Conservation (phyloP, 345 rosid species). For the Pistacia integerrima region DNA sequence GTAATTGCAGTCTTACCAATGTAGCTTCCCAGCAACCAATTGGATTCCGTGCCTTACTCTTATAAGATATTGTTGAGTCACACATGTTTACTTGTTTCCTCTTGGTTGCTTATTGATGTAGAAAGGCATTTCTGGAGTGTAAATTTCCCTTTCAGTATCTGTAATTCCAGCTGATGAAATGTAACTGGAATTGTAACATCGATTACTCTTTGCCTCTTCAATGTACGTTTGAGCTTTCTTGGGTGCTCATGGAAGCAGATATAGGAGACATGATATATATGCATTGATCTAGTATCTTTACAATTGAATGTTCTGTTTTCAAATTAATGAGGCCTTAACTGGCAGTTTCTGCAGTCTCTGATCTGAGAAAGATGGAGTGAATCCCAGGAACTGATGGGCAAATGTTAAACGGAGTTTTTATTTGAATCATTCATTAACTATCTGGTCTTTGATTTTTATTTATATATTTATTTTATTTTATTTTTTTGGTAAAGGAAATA, state of each 20-base stretch:
- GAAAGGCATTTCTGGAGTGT: neutral
- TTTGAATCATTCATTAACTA: neutral
- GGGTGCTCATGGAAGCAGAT: neutral
- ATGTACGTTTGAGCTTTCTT: neutral
- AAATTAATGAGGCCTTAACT: neutral
- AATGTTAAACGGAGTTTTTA: neutral
- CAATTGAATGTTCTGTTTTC: neutral
- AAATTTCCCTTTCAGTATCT: neutral
- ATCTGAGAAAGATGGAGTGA: neutral
- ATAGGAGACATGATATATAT: neutral
- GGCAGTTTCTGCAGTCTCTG: neutral
- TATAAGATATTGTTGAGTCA: neutral
- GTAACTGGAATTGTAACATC: neutral
- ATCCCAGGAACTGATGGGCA: neutral
- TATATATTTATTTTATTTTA: no score
- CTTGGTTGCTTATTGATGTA: neutral
- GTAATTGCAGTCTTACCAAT: neutral
- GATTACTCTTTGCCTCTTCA: neutral
- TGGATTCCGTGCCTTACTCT: neutral
- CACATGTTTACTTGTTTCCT: neutral
- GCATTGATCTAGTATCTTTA: neutral
- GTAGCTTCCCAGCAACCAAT: neutral
- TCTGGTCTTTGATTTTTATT: slow-evolving; percentile 5
- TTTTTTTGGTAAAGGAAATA: neutral
- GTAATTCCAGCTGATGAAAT: neutral